Evolutionary conservation across 352 stramenopile genomes (phyloP), one percentile per base, ranked within the genome.

Genomic region (Phytophthora idaei): DNA sequence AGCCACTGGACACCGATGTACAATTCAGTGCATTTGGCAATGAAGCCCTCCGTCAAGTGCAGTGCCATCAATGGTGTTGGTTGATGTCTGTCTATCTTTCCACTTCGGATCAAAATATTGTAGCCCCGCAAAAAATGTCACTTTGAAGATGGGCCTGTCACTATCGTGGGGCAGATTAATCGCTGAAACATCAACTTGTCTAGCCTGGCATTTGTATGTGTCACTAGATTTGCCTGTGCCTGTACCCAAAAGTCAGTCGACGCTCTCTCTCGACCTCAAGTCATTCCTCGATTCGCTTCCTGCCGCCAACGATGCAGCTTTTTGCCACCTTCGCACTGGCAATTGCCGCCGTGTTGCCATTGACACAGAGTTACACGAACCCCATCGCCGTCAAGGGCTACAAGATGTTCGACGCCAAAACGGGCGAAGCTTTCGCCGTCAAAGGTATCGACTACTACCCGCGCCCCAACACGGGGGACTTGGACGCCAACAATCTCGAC

Each of bases 381-480:
- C 83, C 83, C 27, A 77, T 90, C 67, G 39, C 47, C 7, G 27
- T 53, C 27, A 29, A 34, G 6, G 71, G 73, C 44, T 84, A 87
- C 74, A 89, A 87, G 45, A 84, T 94, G 62, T 97, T 94, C 55
- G 86, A 97, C 64, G 69, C 74, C 50, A 80, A 83, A 32, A 94
- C 82, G 4, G 84, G 83, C 27, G 68, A 85, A 21, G 78, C 89
- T 32, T 92, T 96, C 63, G 62, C 72, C 11, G 80, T 92, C 25
- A 78, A 79, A n/a, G 90, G 90, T 7, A 85, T 97, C 39, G 85
- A 90, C 67, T 97, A 97, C 73, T 96, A 95, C 71, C 89, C 89
- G 6, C 83, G 90, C 4, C 88, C 90, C 2, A 97, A 97, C 61
- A 56, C 69, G 1, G 90, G 90, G 3, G 61, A 81, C 11, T 61